Evolutionary conservation across 2,329 filamentous ascomycete genomes (phyloP), one percentile per base, ranked within the genome.

Genomic region (Fonsecaea multimorphosa): DNA sequence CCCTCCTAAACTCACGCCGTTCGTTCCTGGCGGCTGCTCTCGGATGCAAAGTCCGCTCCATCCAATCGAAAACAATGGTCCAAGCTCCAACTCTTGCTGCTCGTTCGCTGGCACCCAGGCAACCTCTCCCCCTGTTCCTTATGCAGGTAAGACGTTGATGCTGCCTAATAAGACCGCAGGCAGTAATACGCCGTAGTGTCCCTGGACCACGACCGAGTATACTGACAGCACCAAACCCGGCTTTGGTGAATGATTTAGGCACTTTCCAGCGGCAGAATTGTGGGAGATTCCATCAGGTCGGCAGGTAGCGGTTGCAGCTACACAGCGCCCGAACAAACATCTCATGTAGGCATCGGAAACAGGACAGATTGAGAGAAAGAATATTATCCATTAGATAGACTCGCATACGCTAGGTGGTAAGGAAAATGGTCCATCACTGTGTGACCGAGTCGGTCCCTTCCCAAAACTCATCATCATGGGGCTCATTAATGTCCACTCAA

Each of bases 401-500:
- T 52, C 34, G 31, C 44, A 60, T 24, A 60, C 32, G 44, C 58
- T 60, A 60, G 46, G 29, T 52, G 29, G 49, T 52, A 51, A 60
- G 46, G 44, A 38, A n/a, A 36, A 49, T 27, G 38, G 54, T 44
- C 59, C 58, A 32, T 46, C 34, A 27, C 57, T 61, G 52, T 61
- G 51, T 46, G 53, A 38, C 58, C 58, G 31, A 9, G 19, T 32
- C 22, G 29, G 19, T 60, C 58, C 46, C 31, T 60, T 54, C 34
- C 58, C 44, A 12, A 40, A 46, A 40, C 19, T 68, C 63, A 58
- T 68, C 59, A 63, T 62, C 65, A 60, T 63, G 58, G 55, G 66
- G 55, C 63, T 63, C 66, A 63, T 68, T 61, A 63, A 34, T 66
- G 64, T 53, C 61, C 29, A 32, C 58, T 57, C 36, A 63, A 64